Evolutionary conservation across 805 yeast genomes (phyloP), one percentile per base, ranked within the genome.

Genomic region (Nakazawaea wyomingensis): DNA sequence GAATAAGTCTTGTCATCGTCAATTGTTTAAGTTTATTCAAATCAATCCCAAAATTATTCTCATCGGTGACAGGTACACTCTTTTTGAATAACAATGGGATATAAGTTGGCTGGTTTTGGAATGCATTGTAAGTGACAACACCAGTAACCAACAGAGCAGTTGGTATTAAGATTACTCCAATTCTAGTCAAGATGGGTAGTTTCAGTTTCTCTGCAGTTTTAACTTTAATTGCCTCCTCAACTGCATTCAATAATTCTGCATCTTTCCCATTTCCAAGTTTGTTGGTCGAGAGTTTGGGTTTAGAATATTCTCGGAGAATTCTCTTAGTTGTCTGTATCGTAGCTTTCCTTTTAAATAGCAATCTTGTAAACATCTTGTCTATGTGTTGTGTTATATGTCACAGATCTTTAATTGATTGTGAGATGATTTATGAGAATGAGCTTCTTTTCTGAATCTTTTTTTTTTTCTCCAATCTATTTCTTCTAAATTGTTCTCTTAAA

Each of bases 61-160:
- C 29, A 54, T 45, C 13, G 48, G 52, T 34, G 57, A 43, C 3
- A 59, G 59, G 20, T 3, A 61, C 37, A 7, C 54, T 49, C 13
- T 56, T 57, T 11, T 55, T 50, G 37, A 59, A 50, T 45, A 55
- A 49, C 10, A 63, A 33, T 3, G 69, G 69, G 30, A 64, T 46
- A 37, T 61, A 62, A 0, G 59, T 61, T 10, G 62, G 59, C 32
- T 54, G 50, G 8, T 52, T 59, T 14, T 59, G 46, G 19, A 39
- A 43, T 0, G 62, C 55, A 43, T 60, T 61, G 46, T 56, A 61
- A 9, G 47, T 50, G 4, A 60, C 48, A 34, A 58, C 60, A 0
- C 61, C 60, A 1, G 55, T 51, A 4, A 56, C 39, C 14, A 54
- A 46, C 0, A 56, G 19, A 5, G 50, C 16, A 10, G 55, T 39